Percentiles rank a stretch among this genome's conserved stretches.
phyloP scores from a whole-genome alignment of 176 grass and related monocot species.

The Musa itinerans region DNA sequence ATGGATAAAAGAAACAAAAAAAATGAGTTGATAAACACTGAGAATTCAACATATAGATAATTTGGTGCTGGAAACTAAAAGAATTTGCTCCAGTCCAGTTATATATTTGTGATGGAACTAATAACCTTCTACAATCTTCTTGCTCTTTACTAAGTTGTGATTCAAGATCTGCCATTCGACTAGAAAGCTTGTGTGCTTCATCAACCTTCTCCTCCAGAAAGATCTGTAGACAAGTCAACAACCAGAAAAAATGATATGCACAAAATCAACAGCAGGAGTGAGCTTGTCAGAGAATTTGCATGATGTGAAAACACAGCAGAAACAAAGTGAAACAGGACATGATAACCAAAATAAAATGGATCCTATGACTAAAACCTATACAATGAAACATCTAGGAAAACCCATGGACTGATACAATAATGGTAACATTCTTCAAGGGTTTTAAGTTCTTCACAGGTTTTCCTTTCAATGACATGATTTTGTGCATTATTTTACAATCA shows the following conservation, averaged over 20 bases:
- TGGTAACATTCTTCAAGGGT: too few relatives aligned
- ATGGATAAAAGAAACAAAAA: not conserved
- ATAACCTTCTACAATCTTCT: slow-evolving; percentile 56
- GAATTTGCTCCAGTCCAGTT: not conserved
- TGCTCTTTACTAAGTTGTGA: slow-evolving; percentile 47
- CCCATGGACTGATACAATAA: too few relatives aligned
- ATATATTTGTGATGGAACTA: slow-evolving; percentile 3
- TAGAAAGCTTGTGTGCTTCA: slow-evolving; percentile 49
- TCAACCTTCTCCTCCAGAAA: slow-evolving; percentile 48
- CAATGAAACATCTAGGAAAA: not conserved
- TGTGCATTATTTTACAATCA: too few relatives aligned
- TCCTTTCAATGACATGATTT: too few relatives aligned
- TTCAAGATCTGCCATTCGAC: slow-evolving; percentile 58
- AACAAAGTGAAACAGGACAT: too few relatives aligned
- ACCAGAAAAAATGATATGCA: slow-evolving; percentile 1
- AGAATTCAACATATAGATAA: too few relatives aligned
- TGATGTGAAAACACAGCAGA: too few relatives aligned
- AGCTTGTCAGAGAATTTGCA: too few relatives aligned
- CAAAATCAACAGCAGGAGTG: not conserved
- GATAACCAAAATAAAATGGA: not conserved
- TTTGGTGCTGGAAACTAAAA: too few relatives aligned
- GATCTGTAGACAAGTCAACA: slow-evolving; percentile 27
- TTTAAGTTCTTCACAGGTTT: too few relatives aligned
- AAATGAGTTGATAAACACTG: too few relatives aligned
- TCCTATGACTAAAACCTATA: not conserved